Percentiles rank a stretch among this genome's conserved stretches.
These are phyloP conservation scores for Populus hybrid DNA, from an alignment of 441 rosid genomes.

Conservation along the genomic window DNA sequence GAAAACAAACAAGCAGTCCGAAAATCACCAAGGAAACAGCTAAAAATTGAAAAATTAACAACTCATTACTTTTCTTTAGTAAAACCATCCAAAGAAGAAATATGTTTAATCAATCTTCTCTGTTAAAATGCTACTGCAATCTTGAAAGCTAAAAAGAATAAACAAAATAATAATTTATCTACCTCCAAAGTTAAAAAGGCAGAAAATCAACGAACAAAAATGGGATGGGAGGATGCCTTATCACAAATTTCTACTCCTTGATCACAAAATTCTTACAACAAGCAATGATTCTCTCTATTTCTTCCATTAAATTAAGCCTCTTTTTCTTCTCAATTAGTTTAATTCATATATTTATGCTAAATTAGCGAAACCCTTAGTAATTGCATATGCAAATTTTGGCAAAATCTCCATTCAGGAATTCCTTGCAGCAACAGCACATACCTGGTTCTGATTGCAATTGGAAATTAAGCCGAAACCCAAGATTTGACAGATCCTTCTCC, in stretches of 20 bases:
- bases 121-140: background rate
- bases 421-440: background rate
- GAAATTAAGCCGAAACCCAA: background rate
- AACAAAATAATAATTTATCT: background rate
- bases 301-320: background rate
- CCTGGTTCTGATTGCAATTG: background rate
- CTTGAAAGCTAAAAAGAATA: background rate
- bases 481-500: background rate
- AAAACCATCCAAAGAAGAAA: background rate
- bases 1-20: too few species aligned
- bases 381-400: background rate
- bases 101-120: background rate
- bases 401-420: background rate
- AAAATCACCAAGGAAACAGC: background rate
- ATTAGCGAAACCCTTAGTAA: background rate
- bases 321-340: background rate
- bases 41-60: too few species aligned
- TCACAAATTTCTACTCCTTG: background rate
- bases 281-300: background rate
- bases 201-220: background rate
- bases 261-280: background rate
- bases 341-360: background rate
- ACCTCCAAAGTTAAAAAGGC: background rate
- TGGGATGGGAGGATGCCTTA: background rate
- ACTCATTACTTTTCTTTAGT: background rate